Evolutionary conservation across 208 protist species (phyloP), one percentile per base, ranked within the genome.

Genomic region (Endotrypanum monterogeii): DNA sequence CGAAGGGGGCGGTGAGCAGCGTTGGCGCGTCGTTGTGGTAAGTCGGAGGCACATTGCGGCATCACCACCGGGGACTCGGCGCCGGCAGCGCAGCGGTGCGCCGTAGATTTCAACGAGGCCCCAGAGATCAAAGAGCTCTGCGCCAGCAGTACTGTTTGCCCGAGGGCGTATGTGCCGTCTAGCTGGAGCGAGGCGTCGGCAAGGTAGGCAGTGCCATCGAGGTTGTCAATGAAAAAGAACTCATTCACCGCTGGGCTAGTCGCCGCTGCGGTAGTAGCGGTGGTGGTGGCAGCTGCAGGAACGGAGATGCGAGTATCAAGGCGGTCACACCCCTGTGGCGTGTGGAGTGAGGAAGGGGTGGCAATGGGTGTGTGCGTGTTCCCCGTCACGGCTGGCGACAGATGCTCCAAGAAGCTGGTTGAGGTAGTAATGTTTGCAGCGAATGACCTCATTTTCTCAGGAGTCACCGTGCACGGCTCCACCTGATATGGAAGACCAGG

Each of bases 161-260:
- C 82, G 20, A 90, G 79, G 12, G 66, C 54, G 46, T 82, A 83
- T 67, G 77, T 90, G 68, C 85, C 85, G 66, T 90, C 83, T 6
- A 80, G 56, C 56, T 78, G 80, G 41, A 82, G 71, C 4, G 80
- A 76, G 25, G 83, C 83, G 71, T 85, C 80, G 51, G 82, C 72
- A 35, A 90, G 69, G 79, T 83, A 87, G n/a, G 74, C 85, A 41
- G 85, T 90, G 69, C 85, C 85, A 69, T 90, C 85, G 73, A 75
- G 74, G 58, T 90, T 88, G 75, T 90, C 80, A 35, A 90, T 79
- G 74, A 90, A 90, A 41, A 90, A 30, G 70, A 74, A 85, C 32
- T 86, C 79, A n/a, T 46, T 82, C 39, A 70, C 30, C 28, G 37
- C 58, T 51, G 58, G 37, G 65, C 32, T 52, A 12, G 18, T 28